phyloP scores from a whole-genome alignment of 2,329 filamentous ascomycete genomes.

The Diaporthe ilicicola region DNA sequence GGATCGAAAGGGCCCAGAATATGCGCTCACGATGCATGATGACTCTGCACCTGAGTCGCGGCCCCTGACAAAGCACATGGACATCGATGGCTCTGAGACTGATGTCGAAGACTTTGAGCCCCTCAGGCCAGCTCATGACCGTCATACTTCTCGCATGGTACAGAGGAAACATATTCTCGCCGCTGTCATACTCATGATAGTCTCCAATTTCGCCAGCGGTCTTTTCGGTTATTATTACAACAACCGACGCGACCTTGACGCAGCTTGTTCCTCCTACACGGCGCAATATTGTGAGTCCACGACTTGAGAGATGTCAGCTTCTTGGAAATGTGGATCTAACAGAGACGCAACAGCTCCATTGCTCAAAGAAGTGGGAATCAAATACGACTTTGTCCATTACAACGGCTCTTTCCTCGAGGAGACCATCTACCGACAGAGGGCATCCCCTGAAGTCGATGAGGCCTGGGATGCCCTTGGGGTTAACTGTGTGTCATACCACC shows the following conservation, averaged over 20 bases:
- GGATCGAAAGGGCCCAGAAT: background rate
- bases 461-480: conserved; percentile 59
- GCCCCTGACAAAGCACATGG: background rate
- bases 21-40: background rate
- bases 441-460: conserved; percentile 62
- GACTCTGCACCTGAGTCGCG: conserved; percentile 8
- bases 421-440: conserved; percentile 60
- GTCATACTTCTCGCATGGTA: background rate
- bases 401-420: conserved; percentile 67
- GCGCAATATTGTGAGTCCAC: conserved; percentile 48
- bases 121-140: background rate
- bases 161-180: background rate
- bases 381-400: conserved; percentile 51
- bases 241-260: conserved; percentile 32
- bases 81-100: conserved; percentile 7
- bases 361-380: conserved; percentile 45
- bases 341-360: conserved; percentile 41
- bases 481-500: conserved; percentile 51
- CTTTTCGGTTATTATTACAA: background rate
- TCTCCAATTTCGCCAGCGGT: background rate
- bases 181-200: background rate
- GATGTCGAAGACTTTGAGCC: background rate
- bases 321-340: accelerated
- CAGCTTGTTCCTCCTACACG: conserved; percentile 43
- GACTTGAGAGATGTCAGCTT: background rate